Evolutionary conservation across 2,329 filamentous ascomycete genomes (phyloP).

Genomic region (Rutstroemia sp.): DNA sequence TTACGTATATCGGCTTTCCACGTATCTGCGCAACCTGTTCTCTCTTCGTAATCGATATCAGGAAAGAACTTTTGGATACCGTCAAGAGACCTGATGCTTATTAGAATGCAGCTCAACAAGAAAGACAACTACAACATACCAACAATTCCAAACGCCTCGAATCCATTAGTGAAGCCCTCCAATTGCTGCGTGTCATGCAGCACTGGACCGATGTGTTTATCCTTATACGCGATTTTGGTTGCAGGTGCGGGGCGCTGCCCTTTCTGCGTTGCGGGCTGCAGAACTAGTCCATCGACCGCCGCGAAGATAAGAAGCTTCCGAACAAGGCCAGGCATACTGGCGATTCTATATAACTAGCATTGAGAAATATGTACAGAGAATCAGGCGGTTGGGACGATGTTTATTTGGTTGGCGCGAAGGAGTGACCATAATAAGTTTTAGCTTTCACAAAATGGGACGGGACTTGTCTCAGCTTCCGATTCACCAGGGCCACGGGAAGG

Average conservation of each 20-base stretch:
- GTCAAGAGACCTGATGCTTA: conserved; percentile 64
- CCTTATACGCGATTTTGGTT: conserved; percentile 27
- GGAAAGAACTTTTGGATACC: conserved; percentile 72
- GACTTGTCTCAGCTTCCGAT: too few relatives aligned
- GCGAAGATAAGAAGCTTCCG: conserved; percentile 31
- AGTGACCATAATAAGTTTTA: neutral
- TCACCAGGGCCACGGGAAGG: too few relatives aligned
- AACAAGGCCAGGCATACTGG: conserved; percentile 29
- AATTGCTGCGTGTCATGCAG: conserved; percentile 14
- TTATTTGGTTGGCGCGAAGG: neutral
- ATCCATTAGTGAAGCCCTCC: conserved; percentile 19
- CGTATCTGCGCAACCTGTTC: conserved; percentile 84
- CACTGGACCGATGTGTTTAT: conserved; percentile 21
- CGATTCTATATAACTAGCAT: conserved; percentile 17
- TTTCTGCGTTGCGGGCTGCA: conserved; percentile 27
- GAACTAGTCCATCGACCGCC: conserved; percentile 28
- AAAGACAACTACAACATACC: conserved; percentile 20
- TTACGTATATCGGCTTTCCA: conserved; percentile 74
- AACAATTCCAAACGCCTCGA: conserved; percentile 31
- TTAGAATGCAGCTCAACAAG: conserved; percentile 6
- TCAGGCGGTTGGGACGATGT: neutral
- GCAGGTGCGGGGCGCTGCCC: conserved; percentile 24
- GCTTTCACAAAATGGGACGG: neutral
- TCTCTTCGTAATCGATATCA: conserved; percentile 79
- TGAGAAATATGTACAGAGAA: conserved; percentile 6